Evolutionary conservation across 768 basidiomycete genomes (phyloP).

Genomic region (Nidularia sp.): DNA sequence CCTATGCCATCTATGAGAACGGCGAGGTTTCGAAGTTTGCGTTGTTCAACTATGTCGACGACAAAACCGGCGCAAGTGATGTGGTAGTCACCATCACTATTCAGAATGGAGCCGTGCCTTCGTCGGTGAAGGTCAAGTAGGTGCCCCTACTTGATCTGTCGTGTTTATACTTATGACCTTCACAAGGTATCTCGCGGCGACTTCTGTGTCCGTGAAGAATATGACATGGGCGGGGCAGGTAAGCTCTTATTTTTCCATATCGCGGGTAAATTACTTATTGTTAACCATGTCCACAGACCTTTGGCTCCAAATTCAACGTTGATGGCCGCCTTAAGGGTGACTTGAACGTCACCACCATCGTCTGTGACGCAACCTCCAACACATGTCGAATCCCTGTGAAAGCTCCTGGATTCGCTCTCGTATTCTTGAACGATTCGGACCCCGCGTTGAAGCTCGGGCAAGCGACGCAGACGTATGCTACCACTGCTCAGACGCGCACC

Average conservation of each 20-base stretch:
- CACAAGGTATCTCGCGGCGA: constrained; percentile 47
- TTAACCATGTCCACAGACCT: constrained; percentile 37
- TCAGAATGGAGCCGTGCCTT: constrained; percentile 29
- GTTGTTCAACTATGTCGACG: constrained; percentile 70
- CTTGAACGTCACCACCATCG: constrained; percentile 45
- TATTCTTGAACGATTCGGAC: constrained; percentile 49
- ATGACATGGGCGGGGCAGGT: constrained; percentile 64
- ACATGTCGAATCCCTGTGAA: constrained; percentile 56
- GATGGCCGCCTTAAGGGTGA: constrained; percentile 61
- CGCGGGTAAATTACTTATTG: neutral
- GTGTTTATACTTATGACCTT: neutral
- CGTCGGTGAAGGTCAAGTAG: constrained; percentile 55
- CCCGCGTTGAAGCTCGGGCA: constrained; percentile 17
- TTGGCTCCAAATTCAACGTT: constrained; percentile 52
- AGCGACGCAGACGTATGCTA: constrained; percentile 36
- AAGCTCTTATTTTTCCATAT: neutral
- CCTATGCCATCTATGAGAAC: constrained; percentile 73
- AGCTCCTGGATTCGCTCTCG: constrained; percentile 66
- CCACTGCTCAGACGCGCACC: constrained; percentile 46
- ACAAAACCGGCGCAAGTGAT: constrained; percentile 52
- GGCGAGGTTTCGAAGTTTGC: constrained; percentile 56
- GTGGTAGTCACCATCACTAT: constrained; percentile 49
- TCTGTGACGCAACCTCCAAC: constrained; percentile 47
- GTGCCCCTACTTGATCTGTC: constrained; percentile 7
- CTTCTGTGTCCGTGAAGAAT: constrained; percentile 49